Conservation (phyloP, 495 filamentous ascomycete genomes). For the Penicillium riverlandense region DNA sequence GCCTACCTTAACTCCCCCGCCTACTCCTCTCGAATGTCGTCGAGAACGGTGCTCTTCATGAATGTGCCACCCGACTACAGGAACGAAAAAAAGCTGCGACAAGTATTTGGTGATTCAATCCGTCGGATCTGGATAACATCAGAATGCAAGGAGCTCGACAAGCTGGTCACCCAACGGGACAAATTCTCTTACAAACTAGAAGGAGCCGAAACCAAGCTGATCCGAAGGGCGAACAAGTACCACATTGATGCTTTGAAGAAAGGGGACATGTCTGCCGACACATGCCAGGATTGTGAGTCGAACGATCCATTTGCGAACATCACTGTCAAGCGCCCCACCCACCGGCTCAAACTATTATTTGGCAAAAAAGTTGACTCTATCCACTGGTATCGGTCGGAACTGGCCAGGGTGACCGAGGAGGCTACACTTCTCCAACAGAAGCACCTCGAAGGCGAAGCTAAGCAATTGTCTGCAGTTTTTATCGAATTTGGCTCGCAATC, state of each 20-base stretch:
- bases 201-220: conserved; percentile 57
- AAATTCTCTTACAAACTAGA: conserved; percentile 54
- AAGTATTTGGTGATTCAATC: conserved; percentile 54
- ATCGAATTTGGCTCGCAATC: conserved; percentile 75
- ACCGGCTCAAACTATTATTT: conserved; percentile 41
- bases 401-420: conserved; percentile 62
- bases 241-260: conserved; percentile 38
- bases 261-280: conserved; percentile 15
- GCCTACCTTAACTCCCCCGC: conserved; percentile 64
- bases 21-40: conserved; percentile 58
- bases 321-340: conserved; percentile 47
- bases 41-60: conserved; percentile 63
- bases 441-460: conserved; percentile 37
- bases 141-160: conserved; percentile 47
- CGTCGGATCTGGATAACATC: conserved; percentile 56
- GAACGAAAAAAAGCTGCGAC: conserved; percentile 46
- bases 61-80: conserved; percentile 55
- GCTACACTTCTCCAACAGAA: conserved; percentile 56
- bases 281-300: conserved; percentile 32
- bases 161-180: conserved; percentile 53
- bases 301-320: conserved; percentile 26
- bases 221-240: conserved; percentile 49
- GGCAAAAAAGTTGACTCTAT: conserved; percentile 79
- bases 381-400: conserved; percentile 68
- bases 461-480: conserved; percentile 63